Percentiles rank a stretch among this genome's conserved stretches.
phyloP scores from a whole-genome alignment of 202 grass and related monocot genomes.

The Schoenoplectus triqueter region DNA sequence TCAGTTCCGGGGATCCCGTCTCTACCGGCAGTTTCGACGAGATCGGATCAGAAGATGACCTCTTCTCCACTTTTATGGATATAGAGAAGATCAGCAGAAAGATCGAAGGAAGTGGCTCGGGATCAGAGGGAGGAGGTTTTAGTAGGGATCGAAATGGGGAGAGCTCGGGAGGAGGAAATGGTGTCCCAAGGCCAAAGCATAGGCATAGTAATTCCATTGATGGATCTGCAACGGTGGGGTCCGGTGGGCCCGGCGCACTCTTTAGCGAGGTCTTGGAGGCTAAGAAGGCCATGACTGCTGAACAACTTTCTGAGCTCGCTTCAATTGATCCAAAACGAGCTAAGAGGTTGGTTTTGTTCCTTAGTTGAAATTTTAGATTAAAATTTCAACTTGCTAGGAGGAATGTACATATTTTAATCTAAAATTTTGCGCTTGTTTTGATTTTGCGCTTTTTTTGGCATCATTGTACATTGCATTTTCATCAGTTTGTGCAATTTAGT shows the following conservation, averaged over 20 bases:
- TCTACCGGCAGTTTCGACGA: constrained; percentile 68
- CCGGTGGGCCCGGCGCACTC: constrained; percentile 39
- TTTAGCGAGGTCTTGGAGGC: constrained; percentile 81
- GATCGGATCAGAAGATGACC: constrained; percentile 96
- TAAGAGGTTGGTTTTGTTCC: constrained; percentile 61
- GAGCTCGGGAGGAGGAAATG: constrained; percentile 54
- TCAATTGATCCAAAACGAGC: constrained; percentile 95
- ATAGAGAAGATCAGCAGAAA: constrained; percentile 85
- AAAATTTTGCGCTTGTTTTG: too few relatives aligned
- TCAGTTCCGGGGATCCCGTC: constrained; percentile 45
- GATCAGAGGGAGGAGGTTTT: constrained; percentile 40
- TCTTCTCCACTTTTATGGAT: constrained; percentile 99
- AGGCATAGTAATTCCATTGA: constrained; percentile 92
- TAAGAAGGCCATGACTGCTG: constrained; percentile 94
- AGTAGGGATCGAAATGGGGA: constrained; percentile 67
- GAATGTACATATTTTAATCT: too few relatives aligned
- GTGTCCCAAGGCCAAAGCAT: constrained; percentile 64
- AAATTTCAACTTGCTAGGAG: too few relatives aligned
- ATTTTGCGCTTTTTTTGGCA: too few relatives aligned
- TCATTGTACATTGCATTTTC: too few relatives aligned
- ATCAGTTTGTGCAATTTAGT: not conserved
- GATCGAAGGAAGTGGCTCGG: constrained; percentile 54
- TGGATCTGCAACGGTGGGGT: constrained; percentile 71
- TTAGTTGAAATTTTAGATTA: too few relatives aligned
- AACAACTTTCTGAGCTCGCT: constrained; percentile 84